Evolutionary conservation across 164 flowering plant genomes (phyloP), one percentile per base, ranked within the genome.

Genomic region (Echeveria elegans): DNA sequence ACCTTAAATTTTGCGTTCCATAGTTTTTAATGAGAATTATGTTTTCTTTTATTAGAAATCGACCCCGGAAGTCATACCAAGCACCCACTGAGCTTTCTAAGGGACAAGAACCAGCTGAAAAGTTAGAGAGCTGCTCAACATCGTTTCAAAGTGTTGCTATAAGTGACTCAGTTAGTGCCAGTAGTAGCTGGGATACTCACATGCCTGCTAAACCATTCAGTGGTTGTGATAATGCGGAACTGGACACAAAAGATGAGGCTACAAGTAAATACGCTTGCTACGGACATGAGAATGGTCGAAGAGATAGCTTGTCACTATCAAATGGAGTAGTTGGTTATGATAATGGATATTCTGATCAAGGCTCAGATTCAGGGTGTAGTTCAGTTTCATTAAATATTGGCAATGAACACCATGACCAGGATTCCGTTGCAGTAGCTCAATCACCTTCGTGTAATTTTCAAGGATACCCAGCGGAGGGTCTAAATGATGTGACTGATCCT

Each of bases 21-120:
- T 48, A 48, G 23, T 6, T 43, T 10, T 12, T 48, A 18, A 9
- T 29, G 19, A 21, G 31, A 41, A 48, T 6, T 0, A 36, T 48
- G 2, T 18, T 2, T 45, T 37, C n/a, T 32, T 41, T 70, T 21
- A 2, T 21, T 71, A 85, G 88, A 77, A 69, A 73, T 15, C 38
- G 10, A 62, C 82, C 76, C 12, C 79, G 90, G 28, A 72, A 79
- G 65, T 71, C 80, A 19, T 69, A 72, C 63, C 72, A 76, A 29
- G 73, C 62, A 50, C 70, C 77, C 43, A 36, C 72, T 38, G 80
- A 78, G 70, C 32, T 72, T 72, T 67, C 34, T 16, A 62, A 11
- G 18, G 43, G 16, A 10, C 30, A 15, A 12, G 31, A 9, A 12
- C 15, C 30, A 53, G 4, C 26, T 53, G 60, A 53, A 53, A 53